Evolutionary conservation across 2,329 filamentous ascomycete species (phyloP), one percentile per base, ranked within the genome.

Genomic region (Escovopsis sp.): DNA sequence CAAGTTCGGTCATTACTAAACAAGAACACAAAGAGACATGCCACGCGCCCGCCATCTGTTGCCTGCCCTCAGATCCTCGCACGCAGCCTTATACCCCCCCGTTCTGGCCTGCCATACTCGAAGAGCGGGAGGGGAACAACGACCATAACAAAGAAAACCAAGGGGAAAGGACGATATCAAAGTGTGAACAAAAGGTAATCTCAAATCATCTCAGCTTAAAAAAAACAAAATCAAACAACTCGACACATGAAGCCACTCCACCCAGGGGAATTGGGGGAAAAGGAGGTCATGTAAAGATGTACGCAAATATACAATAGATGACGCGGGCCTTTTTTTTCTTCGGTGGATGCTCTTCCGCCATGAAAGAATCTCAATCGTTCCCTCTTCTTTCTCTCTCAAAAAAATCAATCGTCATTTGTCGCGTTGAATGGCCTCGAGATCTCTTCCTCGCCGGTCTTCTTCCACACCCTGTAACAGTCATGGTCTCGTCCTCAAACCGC

Each of bases 1-100:
- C 21, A 23, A 38, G 33, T 14, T 35, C 33, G 23, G 35, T 39
- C 38, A 39, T 39, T 39, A 39, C 38, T 37, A 39, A 37, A n/a
- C n/a, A n/a, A n/a, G n/a, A n/a, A n/a, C n/a, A n/a, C n/a, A n/a
- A 35, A 39, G 35, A 23, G 21, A 39, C 38, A 37, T 36, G 30
- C 35, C 38, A 29, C 33, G 29, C 21, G 21, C 21, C 21, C 21
- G 34, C 38, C 38, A 23, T 39, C 35, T 35, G 35, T 35, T 26
- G 31, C 31, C n/a, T n/a, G n/a, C n/a, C n/a, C 27, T 28, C 19
- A 31, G 27, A 33, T 32, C 30, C 11, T 35, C 18, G 35, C 28
- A 28, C 38, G 30, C 31, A 34, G 31, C 29, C 29, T n/a, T 32
- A 33, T 21, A 28, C 18, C 19, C 13, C 14, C 19, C 27, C 27